Conservation (phyloP, 106 monocot genomes). For the Amphibolis antarctica region DNA sequence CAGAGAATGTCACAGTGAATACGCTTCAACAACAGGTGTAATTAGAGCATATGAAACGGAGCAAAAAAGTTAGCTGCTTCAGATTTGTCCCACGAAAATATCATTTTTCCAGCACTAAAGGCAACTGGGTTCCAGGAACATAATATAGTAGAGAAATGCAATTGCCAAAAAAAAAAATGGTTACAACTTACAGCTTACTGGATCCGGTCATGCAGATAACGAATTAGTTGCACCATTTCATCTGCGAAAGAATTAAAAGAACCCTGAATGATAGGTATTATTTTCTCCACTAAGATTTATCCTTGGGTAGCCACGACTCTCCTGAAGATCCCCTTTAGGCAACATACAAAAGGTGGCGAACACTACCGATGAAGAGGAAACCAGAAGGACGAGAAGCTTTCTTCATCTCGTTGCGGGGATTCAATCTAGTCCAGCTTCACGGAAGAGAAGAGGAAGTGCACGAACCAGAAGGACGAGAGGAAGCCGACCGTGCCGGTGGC, state of each 20-base stretch:
- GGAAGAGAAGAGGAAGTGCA: conserved; percentile 28
- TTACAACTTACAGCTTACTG: not conserved
- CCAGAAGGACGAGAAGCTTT: no score
- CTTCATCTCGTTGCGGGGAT: not conserved
- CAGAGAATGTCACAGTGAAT: no score
- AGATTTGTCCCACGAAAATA: no score
- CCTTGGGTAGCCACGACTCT: not conserved
- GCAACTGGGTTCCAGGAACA: not conserved
- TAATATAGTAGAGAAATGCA: not conserved
- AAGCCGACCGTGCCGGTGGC: conserved; percentile 22
- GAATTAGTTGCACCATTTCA: not conserved
- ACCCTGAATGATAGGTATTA: not conserved
- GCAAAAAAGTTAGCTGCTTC: no score
- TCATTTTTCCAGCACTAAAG: no score
- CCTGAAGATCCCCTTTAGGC: not conserved
- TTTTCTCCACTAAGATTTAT: not conserved
- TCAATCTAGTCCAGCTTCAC: conserved; percentile 18
- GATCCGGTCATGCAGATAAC: not conserved
- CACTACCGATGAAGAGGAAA: not conserved
- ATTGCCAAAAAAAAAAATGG: not conserved
- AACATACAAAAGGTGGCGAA: not conserved
- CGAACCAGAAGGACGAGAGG: conserved; percentile 25
- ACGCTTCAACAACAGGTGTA: no score
- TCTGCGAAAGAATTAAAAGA: conserved; percentile 1
- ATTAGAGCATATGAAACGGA: no score